phyloP scores from a whole-genome alignment of 164 flowering plant genomes.

The Paratinospora sagittata region DNA sequence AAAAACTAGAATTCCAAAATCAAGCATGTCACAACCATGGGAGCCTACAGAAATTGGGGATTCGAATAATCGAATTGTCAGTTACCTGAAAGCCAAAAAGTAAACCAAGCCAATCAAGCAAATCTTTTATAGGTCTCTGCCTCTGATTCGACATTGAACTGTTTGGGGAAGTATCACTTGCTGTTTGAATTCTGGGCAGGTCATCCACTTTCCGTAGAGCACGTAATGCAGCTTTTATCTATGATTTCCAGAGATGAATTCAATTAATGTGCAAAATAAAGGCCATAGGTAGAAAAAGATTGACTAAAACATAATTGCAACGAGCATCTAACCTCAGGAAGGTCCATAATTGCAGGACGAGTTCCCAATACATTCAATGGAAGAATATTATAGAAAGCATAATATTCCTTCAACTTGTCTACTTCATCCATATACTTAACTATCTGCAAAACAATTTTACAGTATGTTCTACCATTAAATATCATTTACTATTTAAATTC shows the following conservation, averaged over 20 bases:
- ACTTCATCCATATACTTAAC: slow-evolving; percentile 62
- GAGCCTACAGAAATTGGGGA: slow-evolving; percentile 5
- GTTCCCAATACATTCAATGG: slow-evolving; percentile 70
- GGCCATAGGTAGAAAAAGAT: neutral
- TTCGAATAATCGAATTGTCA: neutral
- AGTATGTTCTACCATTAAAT: neutral
- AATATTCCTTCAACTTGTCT: slow-evolving; percentile 55
- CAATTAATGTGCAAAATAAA: neutral
- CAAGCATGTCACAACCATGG: neutral
- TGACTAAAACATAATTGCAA: neutral
- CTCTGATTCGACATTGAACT: slow-evolving; percentile 28
- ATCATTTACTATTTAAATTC: slow-evolving; percentile 3
- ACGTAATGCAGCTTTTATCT: slow-evolving; percentile 83
- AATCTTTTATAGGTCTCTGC: slow-evolving; percentile 50
- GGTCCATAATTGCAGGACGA: slow-evolving; percentile 81
- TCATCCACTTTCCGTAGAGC: slow-evolving; percentile 60
- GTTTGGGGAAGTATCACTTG: slow-evolving; percentile 17
- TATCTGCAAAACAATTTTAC: slow-evolving; percentile 40
- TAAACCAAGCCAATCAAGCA: slow-evolving; percentile 89
- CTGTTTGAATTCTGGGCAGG: slow-evolving; percentile 40
- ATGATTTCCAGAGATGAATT: neutral
- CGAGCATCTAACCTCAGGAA: slow-evolving; percentile 70
- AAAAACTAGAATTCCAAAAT: neutral
- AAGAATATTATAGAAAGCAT: slow-evolving; percentile 78
- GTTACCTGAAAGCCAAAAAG: slow-evolving; percentile 94